Evolutionary conservation across 331 rosid species (phyloP).

Genomic region (Cydonia oblonga): DNA sequence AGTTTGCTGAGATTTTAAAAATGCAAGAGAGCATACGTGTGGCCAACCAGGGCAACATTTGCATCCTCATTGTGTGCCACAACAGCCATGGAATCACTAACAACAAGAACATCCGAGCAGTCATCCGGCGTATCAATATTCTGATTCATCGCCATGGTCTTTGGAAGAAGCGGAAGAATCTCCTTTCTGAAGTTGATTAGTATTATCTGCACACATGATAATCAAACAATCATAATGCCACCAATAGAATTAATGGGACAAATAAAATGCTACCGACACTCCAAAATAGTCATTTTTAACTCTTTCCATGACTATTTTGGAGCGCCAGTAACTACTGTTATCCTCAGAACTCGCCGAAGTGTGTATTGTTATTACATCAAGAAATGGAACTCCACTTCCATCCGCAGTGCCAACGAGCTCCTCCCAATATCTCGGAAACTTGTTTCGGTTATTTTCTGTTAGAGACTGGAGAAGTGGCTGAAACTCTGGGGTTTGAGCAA

Average conservation of each 20-base stretch:
- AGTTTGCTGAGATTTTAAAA: not conserved
- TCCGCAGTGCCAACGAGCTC: conserved; percentile 53
- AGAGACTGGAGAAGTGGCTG: conserved; percentile 45
- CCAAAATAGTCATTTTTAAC: not conserved
- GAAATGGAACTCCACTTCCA: conserved; percentile 65
- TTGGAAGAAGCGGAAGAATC: conserved; percentile 62
- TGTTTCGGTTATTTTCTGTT: conserved; percentile 27
- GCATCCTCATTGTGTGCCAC: conserved; percentile 1
- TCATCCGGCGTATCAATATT: conserved; percentile 35
- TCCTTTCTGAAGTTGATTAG: conserved; percentile 72
- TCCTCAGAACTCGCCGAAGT: not conserved
- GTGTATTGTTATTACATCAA: conserved; percentile 4
- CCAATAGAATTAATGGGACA: not conserved
- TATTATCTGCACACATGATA: conserved; percentile 41
- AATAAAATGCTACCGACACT: not conserved
- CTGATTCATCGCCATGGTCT: conserved; percentile 2
- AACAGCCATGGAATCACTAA: conserved; percentile 63
- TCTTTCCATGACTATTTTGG: not conserved
- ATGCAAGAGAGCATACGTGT: conserved; percentile 43
- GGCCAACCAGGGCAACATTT: conserved; percentile 36
- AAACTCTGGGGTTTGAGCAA: conserved; percentile 42
- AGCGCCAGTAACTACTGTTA: not conserved
- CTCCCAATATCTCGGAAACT: conserved; percentile 62
- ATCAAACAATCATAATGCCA: not conserved
- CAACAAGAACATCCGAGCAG: conserved; percentile 67